phyloP scores from a whole-genome alignment of 2,329 filamentous ascomycete species.

The Sporothrix humicola region DNA sequence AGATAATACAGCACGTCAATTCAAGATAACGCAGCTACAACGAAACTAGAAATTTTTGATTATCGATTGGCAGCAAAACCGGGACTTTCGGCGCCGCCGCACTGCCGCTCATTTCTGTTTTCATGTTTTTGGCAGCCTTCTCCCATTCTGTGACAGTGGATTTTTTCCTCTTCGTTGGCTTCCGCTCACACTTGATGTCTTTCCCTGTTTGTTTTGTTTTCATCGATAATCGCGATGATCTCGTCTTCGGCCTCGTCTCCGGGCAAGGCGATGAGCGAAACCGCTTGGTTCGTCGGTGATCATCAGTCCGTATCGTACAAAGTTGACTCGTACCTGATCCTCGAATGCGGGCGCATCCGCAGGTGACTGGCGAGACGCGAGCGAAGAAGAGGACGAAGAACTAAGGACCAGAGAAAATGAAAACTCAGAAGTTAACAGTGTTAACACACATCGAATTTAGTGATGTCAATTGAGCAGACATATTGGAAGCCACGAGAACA shows the following conservation, averaged over 20 bases:
- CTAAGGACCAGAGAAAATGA: not conserved
- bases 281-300: not conserved
- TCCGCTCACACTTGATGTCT: not conserved
- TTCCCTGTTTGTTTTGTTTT: not conserved
- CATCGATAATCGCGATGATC: not conserved
- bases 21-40: not conserved
- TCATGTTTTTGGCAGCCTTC: slow-evolving; percentile 1
- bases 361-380: not conserved
- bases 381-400: not conserved
- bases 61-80: slow-evolving; percentile 1
- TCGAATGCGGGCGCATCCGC: not conserved
- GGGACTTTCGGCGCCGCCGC: slow-evolving; percentile 22
- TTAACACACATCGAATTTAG: too few species aligned
- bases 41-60: not conserved
- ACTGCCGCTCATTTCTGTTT: not conserved
- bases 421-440: too few species aligned
- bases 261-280: not conserved
- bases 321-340: too few species aligned
- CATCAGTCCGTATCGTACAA: not conserved
- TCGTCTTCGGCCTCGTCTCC: slow-evolving; percentile 11
- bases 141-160: not conserved
- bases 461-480: not conserved
- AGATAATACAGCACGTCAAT: not conserved
- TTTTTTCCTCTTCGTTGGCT: slow-evolving; percentile 9
- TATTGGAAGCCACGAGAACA: not conserved